Base-by-base conservation (phyloP, 495 filamentous ascomycete species). In the Margaritispora aquatica region DNA sequence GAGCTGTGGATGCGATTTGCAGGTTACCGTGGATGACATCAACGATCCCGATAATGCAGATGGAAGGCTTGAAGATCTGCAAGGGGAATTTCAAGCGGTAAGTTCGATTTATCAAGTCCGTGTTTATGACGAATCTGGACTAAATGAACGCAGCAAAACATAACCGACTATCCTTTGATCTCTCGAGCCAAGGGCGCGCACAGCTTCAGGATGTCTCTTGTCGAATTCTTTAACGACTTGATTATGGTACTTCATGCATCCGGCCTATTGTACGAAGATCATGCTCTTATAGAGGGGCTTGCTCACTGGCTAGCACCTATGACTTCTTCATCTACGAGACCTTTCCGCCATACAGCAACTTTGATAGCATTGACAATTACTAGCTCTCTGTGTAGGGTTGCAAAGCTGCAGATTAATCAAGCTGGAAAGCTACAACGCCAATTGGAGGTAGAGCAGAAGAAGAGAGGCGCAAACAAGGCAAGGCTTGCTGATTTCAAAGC, bases 291-390 rank as follows among this genome's bases (percentile, higher is more conserved):
- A 67, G 89, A 96, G 65, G 96, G 93, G 64, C 80, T 96, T 51
- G 80, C 89, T 59, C 73, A 87, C 55, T 98, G 94, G 95, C 75
- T 96, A 26, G 83, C 84, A 19, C 82, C 86, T 21, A 88, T 97
- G 86, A 91, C 92, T 2, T 92, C 89, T 9, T 88, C 90, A 0
- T 73, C 77, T 1, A 84, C 89, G 41, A 84, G 95, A 21, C 92
- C 94, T 4, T 96, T 98, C 71, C 79, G 94, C 54, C 95, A 97
- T 70, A 98, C 94, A 0, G 85, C 92, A 1, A 96, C 93, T 1
- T 80, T 96, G 4, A 82, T 90, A 15, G 83, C 87, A 1, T 75
- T 97, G 26, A 78, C 86, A 21, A 86, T 96, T 59, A 83, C 87
- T 50, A 88, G 77, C 50, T 77, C 85, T 0, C 73, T 98, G 26